A percentile compares a stretch with the other conserved stretches of the same genome.
These are phyloP conservation scores for Leptographium radiaticola DNA, from an alignment of 2,329 filamentous ascomycete genomes.

Conservation along the genomic window DNA sequence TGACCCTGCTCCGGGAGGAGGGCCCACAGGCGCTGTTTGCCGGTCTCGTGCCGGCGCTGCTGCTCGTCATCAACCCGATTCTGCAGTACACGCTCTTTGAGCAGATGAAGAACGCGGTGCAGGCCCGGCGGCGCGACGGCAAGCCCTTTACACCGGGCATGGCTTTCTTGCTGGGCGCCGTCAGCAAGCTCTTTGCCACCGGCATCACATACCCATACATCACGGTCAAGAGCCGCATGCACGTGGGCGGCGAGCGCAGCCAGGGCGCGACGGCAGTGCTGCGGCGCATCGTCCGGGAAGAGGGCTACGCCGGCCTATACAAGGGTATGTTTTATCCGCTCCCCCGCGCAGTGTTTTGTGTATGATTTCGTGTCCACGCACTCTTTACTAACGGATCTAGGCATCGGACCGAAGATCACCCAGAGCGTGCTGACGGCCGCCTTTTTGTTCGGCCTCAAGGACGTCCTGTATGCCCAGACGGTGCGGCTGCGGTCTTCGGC, in stretches of 20 bases:
- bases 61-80: constrained; percentile 96
- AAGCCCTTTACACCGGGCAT: constrained; percentile 60
- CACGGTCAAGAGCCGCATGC: constrained; percentile 95
- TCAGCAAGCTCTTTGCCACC: constrained; percentile 91
- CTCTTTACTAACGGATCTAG: constrained; percentile 28
- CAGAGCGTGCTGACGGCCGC: constrained; percentile 95
- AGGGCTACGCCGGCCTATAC: constrained; percentile 87
- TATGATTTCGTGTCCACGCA: neutral
- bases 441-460: constrained; percentile 96
- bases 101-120: constrained; percentile 85
- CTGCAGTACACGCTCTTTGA: constrained; percentile 98
- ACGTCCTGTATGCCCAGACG: constrained; percentile 79
- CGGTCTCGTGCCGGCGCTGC: constrained; percentile 81
- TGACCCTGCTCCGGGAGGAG: constrained; percentile 70
- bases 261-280: constrained; percentile 56
- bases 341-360: neutral
- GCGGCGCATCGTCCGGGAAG: constrained; percentile 67
- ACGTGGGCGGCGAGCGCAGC: constrained; percentile 66
- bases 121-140: constrained; percentile 45
- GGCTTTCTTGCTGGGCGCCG: constrained; percentile 79
- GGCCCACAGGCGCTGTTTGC: constrained; percentile 77
- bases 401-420: constrained; percentile 89
- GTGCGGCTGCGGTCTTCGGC: constrained; percentile 45
- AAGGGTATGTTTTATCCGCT: constrained; percentile 49
- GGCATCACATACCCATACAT: constrained; percentile 96